Percentiles rank a stretch among this genome's conserved stretches.
These are phyloP conservation scores for Kwoniella sp. DNA, from an alignment of 768 basidiomycete species.

Conservation along the genomic window DNA sequence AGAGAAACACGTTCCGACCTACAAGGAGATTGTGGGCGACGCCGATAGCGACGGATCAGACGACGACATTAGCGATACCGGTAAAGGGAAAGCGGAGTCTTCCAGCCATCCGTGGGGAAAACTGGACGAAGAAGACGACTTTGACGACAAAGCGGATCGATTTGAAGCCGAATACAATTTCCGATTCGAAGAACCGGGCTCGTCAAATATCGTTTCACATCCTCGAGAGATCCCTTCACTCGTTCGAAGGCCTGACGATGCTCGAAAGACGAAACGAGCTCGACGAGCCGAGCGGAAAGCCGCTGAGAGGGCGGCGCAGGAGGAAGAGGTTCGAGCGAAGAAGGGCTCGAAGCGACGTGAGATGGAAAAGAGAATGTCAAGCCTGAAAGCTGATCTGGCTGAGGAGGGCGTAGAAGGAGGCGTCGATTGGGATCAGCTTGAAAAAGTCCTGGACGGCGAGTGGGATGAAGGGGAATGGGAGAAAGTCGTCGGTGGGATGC, in stretches of 20 bases:
- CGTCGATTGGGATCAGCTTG: constrained; percentile 61
- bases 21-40: constrained; percentile 69
- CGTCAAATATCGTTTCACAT: constrained; percentile 68
- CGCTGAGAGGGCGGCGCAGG: constrained; percentile 55
- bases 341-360: constrained; percentile 67
- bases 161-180: constrained; percentile 98
- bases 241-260: constrained; percentile 67
- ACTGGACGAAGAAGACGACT: constrained; percentile 64
- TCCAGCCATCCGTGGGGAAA: constrained; percentile 53
- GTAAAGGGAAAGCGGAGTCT: constrained; percentile 41
- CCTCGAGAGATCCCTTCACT: constrained; percentile 65
- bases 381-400: constrained; percentile 78
- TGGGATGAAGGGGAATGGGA: constrained; percentile 90
- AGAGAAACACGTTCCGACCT: constrained; percentile 75
- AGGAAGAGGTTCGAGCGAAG: constrained; percentile 71
- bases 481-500: constrained; percentile 74
- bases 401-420: constrained; percentile 52
- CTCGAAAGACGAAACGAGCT: constrained; percentile 81
- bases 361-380: constrained; percentile 71
- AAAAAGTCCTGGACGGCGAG: constrained; percentile 81
- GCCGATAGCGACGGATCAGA: constrained; percentile 3
- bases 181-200: constrained; percentile 91
- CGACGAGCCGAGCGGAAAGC: constrained; percentile 72
- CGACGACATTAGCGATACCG: constrained; percentile 35
- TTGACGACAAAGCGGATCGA: constrained; percentile 85